A percentile compares a stretch with the other conserved stretches of the same genome.
Evolutionary conservation across 352 stramenopile species (phyloP).

Genomic region (Discostella stelligera): DNA sequence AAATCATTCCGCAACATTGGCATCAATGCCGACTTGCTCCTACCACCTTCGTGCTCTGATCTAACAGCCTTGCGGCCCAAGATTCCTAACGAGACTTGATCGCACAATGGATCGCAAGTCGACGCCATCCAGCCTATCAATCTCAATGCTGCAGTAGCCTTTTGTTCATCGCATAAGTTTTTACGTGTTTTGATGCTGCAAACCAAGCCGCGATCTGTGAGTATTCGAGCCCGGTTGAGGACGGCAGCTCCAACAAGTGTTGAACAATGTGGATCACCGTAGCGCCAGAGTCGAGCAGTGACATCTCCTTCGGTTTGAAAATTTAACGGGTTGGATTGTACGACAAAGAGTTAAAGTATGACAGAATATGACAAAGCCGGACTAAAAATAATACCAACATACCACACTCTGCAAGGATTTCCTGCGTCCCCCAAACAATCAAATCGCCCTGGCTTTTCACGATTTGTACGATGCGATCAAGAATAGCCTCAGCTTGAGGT

Average conservation of each 20-base stretch:
- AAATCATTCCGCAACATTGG: conserved; percentile 73
- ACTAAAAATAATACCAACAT: conserved; percentile 7
- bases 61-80: conserved; percentile 10
- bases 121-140: conserved; percentile 60
- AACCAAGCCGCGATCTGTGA: conserved; percentile 57
- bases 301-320: conserved; percentile 24
- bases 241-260: conserved; percentile 57
- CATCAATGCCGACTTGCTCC: conserved; percentile 42
- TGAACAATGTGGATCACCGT: conserved; percentile 65
- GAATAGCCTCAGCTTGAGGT: conserved; percentile 35
- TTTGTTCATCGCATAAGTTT: conserved; percentile 73
- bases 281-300: conserved; percentile 56
- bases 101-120: conserved; percentile 75
- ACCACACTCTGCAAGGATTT: conserved; percentile 66
- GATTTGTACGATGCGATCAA: conserved; percentile 41
- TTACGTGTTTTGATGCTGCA: conserved; percentile 67
- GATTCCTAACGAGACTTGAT: conserved; percentile 63
- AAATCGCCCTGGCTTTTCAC: conserved; percentile 69
- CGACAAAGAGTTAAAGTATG: background rate
- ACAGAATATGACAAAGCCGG: background rate
- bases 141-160: conserved; percentile 60
- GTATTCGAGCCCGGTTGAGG: conserved; percentile 60
- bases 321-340: background rate
- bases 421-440: conserved; percentile 76
- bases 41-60: conserved; percentile 2